These are phyloP conservation scores for Aspergillus calidoustus DNA, from an alignment of 2,329 filamentous ascomycete species.

Conservation along the genomic window DNA sequence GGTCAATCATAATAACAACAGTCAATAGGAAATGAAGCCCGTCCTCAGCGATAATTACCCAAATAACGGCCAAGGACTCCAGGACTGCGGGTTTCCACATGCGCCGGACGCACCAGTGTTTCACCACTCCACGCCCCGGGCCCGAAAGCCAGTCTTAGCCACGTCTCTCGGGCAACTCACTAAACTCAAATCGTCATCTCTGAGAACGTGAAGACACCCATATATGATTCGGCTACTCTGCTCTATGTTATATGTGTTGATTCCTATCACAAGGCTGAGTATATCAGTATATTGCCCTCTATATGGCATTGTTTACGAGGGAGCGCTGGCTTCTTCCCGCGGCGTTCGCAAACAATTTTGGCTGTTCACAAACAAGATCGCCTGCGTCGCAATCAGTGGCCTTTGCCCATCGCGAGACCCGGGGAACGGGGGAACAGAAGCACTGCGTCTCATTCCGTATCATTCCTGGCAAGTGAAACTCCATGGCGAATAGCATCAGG, in stretches of 20 bases:
- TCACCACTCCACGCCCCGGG: conserved; percentile 21
- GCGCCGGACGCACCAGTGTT: conserved; percentile 30
- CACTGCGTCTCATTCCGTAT: neutral
- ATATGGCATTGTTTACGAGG: conserved; percentile 2
- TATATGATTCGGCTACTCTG: conserved; percentile 2
- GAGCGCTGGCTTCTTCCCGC: neutral
- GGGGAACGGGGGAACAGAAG: neutral
- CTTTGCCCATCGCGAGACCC: neutral
- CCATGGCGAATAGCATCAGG: neutral
- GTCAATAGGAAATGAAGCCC: neutral
- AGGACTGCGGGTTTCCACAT: conserved; percentile 21
- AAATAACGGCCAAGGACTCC: conserved; percentile 11
- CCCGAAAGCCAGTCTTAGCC: conserved; percentile 8
- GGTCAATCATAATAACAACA: conserved; percentile 11
- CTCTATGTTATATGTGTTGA: conserved; percentile 5
- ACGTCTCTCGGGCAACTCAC: conserved; percentile 26
- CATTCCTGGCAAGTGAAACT: conserved; percentile 1
- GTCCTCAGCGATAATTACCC: conserved; percentile 4
- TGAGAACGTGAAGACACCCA: neutral
- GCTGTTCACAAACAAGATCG: neutral
- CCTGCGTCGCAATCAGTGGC: neutral
- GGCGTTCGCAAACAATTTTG: neutral
- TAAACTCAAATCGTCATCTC: neutral
- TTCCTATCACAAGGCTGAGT: neutral
- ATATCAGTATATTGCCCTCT: conserved; percentile 9